Conservation (phyloP, 352 stramenopile genomes). For the Globisporangium cylindrosporum region DNA sequence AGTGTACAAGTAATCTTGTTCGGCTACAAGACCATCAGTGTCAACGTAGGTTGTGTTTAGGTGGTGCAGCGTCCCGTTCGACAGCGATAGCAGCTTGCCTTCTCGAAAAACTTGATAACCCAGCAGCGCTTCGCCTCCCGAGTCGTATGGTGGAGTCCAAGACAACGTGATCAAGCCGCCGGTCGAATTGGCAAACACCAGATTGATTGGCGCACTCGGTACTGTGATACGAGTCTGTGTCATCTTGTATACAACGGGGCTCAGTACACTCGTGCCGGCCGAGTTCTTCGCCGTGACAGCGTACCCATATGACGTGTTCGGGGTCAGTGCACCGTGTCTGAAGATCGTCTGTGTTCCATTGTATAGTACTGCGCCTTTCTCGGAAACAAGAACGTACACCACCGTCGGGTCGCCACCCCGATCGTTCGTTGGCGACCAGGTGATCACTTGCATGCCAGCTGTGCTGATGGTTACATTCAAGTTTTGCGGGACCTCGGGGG, state of each 20-base stretch:
- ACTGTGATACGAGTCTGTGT: slow-evolving; percentile 24
- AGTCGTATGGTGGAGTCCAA: slow-evolving; percentile 45
- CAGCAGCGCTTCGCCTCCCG: slow-evolving; percentile 33
- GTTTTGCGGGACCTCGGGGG: slow-evolving; percentile 33
- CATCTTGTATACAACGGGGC: slow-evolving; percentile 13
- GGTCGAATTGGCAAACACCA: slow-evolving; percentile 12
- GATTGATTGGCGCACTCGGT: slow-evolving; percentile 26
- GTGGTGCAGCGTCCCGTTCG: background rate
- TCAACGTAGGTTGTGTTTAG: slow-evolving; percentile 24
- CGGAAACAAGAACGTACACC: slow-evolving; percentile 35
- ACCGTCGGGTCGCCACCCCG: slow-evolving; percentile 32
- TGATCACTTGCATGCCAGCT: slow-evolving; percentile 40
- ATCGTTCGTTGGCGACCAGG: slow-evolving; percentile 39
- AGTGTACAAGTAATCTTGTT: slow-evolving; percentile 37
- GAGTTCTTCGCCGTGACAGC: slow-evolving; percentile 38
- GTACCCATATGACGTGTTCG: slow-evolving; percentile 49
- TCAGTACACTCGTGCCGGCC: slow-evolving; percentile 33
- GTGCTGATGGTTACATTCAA: slow-evolving; percentile 32
- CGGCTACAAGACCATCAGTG: slow-evolving; percentile 26
- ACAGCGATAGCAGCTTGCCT: background rate
- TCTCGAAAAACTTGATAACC: slow-evolving; percentile 46
- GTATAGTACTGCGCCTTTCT: slow-evolving; percentile 29
- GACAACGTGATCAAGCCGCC: slow-evolving; percentile 43
- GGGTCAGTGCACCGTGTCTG: slow-evolving; percentile 26
- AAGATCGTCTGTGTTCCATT: slow-evolving; percentile 42